These are phyloP conservation scores for Bipolaris sorokiniana DNA, from an alignment of 2,329 filamentous ascomycete genomes.

Conservation along the genomic window DNA sequence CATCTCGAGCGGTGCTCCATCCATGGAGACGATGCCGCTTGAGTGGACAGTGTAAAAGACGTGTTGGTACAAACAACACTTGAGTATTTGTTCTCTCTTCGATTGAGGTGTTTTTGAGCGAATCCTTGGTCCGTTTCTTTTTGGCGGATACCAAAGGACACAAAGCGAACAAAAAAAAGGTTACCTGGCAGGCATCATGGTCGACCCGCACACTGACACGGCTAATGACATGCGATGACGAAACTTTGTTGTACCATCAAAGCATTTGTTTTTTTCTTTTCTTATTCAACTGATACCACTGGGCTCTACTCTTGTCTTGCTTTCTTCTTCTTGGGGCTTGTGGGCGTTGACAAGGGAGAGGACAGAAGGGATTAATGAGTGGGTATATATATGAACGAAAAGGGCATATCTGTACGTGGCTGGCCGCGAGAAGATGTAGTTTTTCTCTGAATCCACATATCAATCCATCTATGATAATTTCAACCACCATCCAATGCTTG, in stretches of 20 bases:
- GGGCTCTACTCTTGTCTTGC: background rate
- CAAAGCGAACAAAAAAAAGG: constrained; percentile 19
- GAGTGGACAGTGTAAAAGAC: constrained; percentile 9
- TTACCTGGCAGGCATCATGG: constrained; percentile 14
- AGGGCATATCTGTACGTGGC: background rate
- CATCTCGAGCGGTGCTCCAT: constrained; percentile 14
- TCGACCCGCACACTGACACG: constrained; percentile 29
- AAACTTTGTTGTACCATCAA: constrained; percentile 5
- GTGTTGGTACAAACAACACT: constrained; percentile 5
- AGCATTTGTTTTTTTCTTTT: constrained; percentile 3
- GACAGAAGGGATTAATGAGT: background rate
- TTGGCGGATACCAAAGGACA: background rate
- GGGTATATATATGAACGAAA: background rate
- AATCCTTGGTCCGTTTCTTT: constrained; percentile 1
- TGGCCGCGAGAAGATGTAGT: constrained; percentile 5
- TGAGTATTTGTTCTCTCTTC: constrained; percentile 2
- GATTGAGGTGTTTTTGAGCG: constrained; percentile 13
- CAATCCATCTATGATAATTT: no score
- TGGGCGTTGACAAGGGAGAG: background rate
- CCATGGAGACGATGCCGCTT: constrained; percentile 4
- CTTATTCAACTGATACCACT: constrained; percentile 21
- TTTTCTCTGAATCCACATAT: background rate
- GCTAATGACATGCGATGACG: constrained; percentile 11
- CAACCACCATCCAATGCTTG: no score
- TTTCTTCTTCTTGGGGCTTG: constrained; percentile 5